Conservation (phyloP, 495 filamentous ascomycete species). For the Glonium stellatum region DNA sequence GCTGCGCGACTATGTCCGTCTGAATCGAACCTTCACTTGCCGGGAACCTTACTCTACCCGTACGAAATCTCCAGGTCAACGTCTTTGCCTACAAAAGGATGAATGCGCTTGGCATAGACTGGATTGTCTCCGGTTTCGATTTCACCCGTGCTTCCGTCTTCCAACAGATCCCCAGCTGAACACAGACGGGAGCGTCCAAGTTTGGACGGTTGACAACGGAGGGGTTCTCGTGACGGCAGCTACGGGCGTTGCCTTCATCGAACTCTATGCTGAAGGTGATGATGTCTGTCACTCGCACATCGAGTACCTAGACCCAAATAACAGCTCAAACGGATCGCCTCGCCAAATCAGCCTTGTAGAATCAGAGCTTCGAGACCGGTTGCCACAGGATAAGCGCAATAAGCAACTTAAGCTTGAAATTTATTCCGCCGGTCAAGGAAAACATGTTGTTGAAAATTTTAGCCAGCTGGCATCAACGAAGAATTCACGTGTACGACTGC, state of each 20-base stretch:
- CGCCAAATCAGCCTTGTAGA: slow-evolving; percentile 69
- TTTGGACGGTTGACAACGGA: slow-evolving; percentile 78
- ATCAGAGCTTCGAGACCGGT: slow-evolving; percentile 58
- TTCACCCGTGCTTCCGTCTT: slow-evolving; percentile 82
- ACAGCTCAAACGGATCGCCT: slow-evolving; percentile 48
- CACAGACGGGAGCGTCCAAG: slow-evolving; percentile 72
- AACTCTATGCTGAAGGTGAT: slow-evolving; percentile 71
- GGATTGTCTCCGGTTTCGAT: slow-evolving; percentile 79
- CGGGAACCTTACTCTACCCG: slow-evolving; percentile 77
- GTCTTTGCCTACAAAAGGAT: slow-evolving; percentile 62
- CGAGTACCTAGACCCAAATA: slow-evolving; percentile 58
- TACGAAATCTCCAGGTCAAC: slow-evolving; percentile 69
- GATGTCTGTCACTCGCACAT: slow-evolving; percentile 68
- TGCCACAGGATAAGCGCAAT: slow-evolving; percentile 66
- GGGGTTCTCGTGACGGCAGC: slow-evolving; percentile 67
- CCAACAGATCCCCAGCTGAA: slow-evolving; percentile 63
- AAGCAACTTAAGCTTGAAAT: slow-evolving; percentile 63
- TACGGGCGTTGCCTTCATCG: slow-evolving; percentile 73
- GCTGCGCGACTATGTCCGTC: slow-evolving; percentile 72
- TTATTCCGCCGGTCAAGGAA: slow-evolving; percentile 66
- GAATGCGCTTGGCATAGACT: slow-evolving; percentile 86
- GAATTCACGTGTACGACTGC: slow-evolving; percentile 62
- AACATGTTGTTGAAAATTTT: slow-evolving; percentile 68
- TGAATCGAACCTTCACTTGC: slow-evolving; percentile 76
- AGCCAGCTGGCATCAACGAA: slow-evolving; percentile 54